Conservation (phyloP, 2,329 filamentous ascomycete species). For the Monosporascus sp. region DNA sequence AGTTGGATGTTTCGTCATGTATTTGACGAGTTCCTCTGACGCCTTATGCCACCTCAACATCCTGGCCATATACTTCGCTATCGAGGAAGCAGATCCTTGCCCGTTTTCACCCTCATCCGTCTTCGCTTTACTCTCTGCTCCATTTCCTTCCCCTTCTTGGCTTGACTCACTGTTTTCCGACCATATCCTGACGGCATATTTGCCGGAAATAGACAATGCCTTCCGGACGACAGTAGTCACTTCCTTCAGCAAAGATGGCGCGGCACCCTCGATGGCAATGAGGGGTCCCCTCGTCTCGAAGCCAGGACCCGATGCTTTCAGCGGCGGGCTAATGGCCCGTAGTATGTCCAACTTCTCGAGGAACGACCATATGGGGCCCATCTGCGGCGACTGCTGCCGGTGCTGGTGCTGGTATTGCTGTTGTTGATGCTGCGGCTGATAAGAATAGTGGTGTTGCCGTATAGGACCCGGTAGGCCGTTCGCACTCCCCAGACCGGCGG, state of each 20-base stretch:
- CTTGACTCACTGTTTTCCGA: conserved; percentile 23
- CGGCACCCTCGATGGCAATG: conserved; percentile 76
- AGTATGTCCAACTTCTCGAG: conserved; percentile 73
- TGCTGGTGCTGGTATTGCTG: background rate
- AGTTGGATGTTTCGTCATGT: conserved; percentile 34
- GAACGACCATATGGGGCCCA: conserved; percentile 53
- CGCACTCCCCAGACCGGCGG: conserved; percentile 14
- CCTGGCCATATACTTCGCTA: conserved; percentile 59
- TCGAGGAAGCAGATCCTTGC: conserved; percentile 31
- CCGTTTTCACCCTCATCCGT: conserved; percentile 1
- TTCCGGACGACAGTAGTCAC: conserved; percentile 62
- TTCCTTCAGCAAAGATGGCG: conserved; percentile 42
- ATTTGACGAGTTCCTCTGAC: conserved; percentile 62
- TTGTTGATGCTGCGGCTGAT: conserved; percentile 5
- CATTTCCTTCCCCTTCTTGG: background rate
- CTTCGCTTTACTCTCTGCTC: background rate
- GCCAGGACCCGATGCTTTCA: conserved; percentile 36
- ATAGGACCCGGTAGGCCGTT: conserved; percentile 4
- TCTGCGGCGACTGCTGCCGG: background rate
- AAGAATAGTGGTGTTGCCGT: background rate
- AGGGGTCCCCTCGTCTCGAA: conserved; percentile 65
- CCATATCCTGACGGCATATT: conserved; percentile 45
- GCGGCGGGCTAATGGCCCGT: conserved; percentile 67
- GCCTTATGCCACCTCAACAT: conserved; percentile 72
- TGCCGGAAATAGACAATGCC: conserved; percentile 47